These are phyloP conservation scores for Orbilia ellipsospora DNA, from an alignment of 2,329 filamentous ascomycete genomes.

Conservation along the genomic window DNA sequence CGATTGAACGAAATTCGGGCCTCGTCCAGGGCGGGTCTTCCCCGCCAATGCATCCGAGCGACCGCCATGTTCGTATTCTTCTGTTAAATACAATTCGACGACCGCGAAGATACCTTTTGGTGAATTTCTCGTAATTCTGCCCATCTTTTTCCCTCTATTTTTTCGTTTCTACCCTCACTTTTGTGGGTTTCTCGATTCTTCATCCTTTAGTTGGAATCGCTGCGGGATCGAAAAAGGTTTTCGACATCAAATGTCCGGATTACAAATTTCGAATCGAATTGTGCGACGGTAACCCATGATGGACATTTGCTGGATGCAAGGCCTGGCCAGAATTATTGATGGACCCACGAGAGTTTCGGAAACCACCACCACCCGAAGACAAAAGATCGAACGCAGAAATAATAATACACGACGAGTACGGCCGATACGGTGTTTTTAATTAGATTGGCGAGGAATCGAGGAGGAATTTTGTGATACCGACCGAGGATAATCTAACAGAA, in stretches of 20 bases:
- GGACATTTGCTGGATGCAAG: constrained; percentile 43
- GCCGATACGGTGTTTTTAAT: constrained; percentile 37
- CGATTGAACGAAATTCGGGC: constrained; percentile 31
- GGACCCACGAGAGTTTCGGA: constrained; percentile 40
- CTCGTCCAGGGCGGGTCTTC: constrained; percentile 37
- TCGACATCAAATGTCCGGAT: constrained; percentile 33
- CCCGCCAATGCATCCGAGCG: constrained; percentile 46
- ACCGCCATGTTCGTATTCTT: constrained; percentile 40
- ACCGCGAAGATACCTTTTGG: constrained; percentile 7
- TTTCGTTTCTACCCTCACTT: neutral
- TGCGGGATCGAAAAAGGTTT: constrained; percentile 10
- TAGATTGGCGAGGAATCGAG: constrained; percentile 26
- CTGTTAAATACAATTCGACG: constrained; percentile 36
- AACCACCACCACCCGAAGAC: constrained; percentile 15
- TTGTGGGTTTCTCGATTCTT: constrained; percentile 20
- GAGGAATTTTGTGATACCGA: constrained; percentile 31
- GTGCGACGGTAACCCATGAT: constrained; percentile 52
- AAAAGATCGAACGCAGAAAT: constrained; percentile 33
- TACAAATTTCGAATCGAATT: constrained; percentile 25
- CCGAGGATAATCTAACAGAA: constrained; percentile 15
- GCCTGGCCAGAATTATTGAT: constrained; percentile 38
- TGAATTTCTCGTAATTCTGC: constrained; percentile 7
- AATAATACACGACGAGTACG: constrained; percentile 9
- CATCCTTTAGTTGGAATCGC: constrained; percentile 7
- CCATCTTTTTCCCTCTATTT: neutral